Evolutionary conservation across 163 green algal genomes (phyloP).

Genomic region (Chlamydomonas reinhardtii): DNA sequence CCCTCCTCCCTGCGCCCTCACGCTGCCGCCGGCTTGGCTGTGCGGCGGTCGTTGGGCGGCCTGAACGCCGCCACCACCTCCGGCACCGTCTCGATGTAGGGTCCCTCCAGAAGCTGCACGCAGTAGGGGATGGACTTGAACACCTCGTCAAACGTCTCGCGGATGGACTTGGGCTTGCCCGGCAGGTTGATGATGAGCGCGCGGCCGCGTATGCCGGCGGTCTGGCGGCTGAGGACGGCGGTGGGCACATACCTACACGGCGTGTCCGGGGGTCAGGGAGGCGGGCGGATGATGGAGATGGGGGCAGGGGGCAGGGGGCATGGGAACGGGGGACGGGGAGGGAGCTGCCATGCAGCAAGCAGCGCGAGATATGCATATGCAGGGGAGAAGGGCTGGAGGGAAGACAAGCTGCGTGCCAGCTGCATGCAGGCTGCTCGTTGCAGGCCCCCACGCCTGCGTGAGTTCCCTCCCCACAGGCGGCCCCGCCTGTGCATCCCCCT

Average conservation of each 20-base stretch:
- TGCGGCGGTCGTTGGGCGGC: constrained; percentile 67
- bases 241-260: constrained; percentile 84
- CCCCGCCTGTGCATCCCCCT: too few species aligned
- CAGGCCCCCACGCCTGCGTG: too few species aligned
- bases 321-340: too few species aligned
- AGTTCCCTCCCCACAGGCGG: too few species aligned
- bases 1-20: too few species aligned
- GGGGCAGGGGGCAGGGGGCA: too few species aligned
- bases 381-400: too few species aligned
- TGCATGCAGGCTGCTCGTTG: too few species aligned
- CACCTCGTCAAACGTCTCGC: constrained; percentile 93
- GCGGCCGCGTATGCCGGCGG: constrained; percentile 86
- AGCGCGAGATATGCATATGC: too few species aligned
- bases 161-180: constrained; percentile 93
- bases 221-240: constrained; percentile 93
- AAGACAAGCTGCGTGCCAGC: too few species aligned
- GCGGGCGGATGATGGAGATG: not conserved
- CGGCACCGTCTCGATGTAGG: constrained; percentile 85
- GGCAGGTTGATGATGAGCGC: constrained; percentile 93
- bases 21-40: constrained; percentile 7
- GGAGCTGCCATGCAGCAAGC: too few species aligned
- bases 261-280: not conserved
- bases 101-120: constrained; percentile 81
- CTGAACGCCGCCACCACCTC: constrained; percentile 87
- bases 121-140: constrained; percentile 93